Conservation (phyloP, 192 early-diverging fungal genomes). For the Gonapodya sp. region DNA sequence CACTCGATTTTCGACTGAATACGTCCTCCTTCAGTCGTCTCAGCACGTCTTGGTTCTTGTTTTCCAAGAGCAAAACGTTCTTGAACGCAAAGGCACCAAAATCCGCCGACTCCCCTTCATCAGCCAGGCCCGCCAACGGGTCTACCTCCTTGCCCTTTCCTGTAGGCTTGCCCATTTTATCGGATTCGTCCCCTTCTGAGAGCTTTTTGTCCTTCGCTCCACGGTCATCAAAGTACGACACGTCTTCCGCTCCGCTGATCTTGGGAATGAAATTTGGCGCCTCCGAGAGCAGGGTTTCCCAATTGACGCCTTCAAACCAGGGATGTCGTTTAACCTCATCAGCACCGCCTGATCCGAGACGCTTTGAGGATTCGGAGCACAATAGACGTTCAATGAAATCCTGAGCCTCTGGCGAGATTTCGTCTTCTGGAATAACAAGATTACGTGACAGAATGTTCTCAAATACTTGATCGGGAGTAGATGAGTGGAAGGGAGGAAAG, state of each 20-base stretch:
- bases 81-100: conserved; percentile 92
- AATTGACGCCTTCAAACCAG: conserved; percentile 65
- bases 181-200: conserved; percentile 16
- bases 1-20: background rate
- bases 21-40: conserved; percentile 64
- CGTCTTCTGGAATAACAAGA: conserved; percentile 67
- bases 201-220: conserved; percentile 41
- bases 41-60: conserved; percentile 81
- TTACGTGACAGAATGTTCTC: conserved; percentile 65
- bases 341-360: conserved; percentile 62
- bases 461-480: conserved; percentile 68
- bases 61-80: conserved; percentile 77
- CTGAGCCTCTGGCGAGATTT: conserved; percentile 59
- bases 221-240: conserved; percentile 86
- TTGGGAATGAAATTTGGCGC: conserved; percentile 79
- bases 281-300: conserved; percentile 48
- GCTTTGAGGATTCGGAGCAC: conserved; percentile 45
- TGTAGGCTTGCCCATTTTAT: conserved; percentile 25
- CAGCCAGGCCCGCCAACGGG: background rate
- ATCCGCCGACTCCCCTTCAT: conserved; percentile 30
- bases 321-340: conserved; percentile 67
- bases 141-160: conserved; percentile 25
- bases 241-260: conserved; percentile 66
- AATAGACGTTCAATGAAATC: conserved; percentile 72
- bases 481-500: conserved; percentile 72